Percentiles rank a stretch among this genome's conserved stretches.
These are phyloP conservation scores for Termitomyces sp. DNA, from an alignment of 768 basidiomycete genomes.

Conservation along the genomic window DNA sequence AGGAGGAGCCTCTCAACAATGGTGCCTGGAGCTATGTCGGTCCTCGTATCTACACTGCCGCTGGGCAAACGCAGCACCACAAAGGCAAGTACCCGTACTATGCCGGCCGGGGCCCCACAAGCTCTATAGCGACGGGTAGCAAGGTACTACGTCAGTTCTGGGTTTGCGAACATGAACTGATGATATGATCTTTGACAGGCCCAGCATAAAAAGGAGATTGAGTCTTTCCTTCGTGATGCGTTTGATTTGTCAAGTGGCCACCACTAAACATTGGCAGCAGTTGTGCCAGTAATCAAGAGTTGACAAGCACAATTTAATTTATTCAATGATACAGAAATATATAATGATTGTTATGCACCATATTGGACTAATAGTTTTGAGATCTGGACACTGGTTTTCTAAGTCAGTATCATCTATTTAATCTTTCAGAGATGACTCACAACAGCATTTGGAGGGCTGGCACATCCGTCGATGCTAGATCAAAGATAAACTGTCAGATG, in stretches of 20 bases:
- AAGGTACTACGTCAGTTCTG: constrained; percentile 45
- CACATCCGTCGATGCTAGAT: constrained; percentile 59
- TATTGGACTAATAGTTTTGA: no score
- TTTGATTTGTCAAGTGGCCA: constrained; percentile 35
- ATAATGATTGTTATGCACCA: background rate
- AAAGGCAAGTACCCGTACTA: constrained; percentile 87
- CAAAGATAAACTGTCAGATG: background rate
- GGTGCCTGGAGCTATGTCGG: constrained; percentile 97
- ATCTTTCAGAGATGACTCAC: constrained; percentile 33
- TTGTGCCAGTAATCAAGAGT: background rate
- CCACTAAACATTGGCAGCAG: background rate
- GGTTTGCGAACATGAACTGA: constrained; percentile 9
- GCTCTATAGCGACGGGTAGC: constrained; percentile 90
- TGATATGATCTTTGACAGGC: constrained; percentile 32
- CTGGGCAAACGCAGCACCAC: constrained; percentile 86
- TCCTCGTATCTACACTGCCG: constrained; percentile 91
- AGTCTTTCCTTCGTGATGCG: constrained; percentile 62
- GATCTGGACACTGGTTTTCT: no score
- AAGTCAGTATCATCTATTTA: background rate
- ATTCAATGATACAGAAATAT: background rate
- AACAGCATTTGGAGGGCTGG: constrained; percentile 69
- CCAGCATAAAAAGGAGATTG: constrained; percentile 91
- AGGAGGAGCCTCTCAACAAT: constrained; percentile 96
- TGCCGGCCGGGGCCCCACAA: constrained; percentile 89
- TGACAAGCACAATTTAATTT: background rate